Percentiles rank a stretch among this genome's conserved stretches.
These are phyloP conservation scores for Sporothrix euskadiensis DNA, from an alignment of 2,329 filamentous ascomycete genomes.

Conservation along the genomic window DNA sequence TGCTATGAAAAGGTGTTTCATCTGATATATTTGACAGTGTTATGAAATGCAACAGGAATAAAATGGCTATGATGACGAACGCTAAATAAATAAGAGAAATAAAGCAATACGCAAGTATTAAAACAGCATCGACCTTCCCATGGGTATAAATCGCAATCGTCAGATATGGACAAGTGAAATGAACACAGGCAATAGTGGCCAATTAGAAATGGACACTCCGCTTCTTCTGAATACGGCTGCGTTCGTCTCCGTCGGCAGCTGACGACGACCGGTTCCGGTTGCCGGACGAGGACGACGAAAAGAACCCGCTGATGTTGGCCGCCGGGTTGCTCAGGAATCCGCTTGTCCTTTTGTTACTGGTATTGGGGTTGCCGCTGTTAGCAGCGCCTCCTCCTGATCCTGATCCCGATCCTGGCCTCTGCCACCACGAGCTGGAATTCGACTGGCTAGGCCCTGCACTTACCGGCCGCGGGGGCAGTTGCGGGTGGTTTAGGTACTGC, in stretches of 20 bases:
- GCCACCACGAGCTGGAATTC: conserved; percentile 36
- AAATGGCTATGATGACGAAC: neutral
- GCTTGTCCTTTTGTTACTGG: conserved; percentile 10
- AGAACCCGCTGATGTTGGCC: conserved; percentile 35
- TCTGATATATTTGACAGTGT: neutral
- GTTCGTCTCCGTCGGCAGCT: conserved; percentile 32
- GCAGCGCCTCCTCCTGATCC: conserved; percentile 30
- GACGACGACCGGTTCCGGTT: conserved; percentile 31
- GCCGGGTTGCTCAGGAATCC: conserved; percentile 31
- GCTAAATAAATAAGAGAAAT: neutral
- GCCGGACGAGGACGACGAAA: conserved; percentile 26
- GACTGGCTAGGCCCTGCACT: conserved; percentile 46
- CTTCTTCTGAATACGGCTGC: conserved; percentile 40
- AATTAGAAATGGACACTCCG: conserved; percentile 39
- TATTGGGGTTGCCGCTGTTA: conserved; percentile 9
- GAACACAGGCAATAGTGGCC: neutral
- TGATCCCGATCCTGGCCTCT: conserved; percentile 32
- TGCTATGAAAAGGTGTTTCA: neutral
- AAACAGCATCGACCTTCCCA: neutral
- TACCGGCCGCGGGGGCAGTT: conserved; percentile 48
- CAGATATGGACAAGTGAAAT: neutral
- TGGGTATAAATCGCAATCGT: conserved; percentile 4
- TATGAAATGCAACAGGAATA: neutral
- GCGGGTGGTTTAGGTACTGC: neutral
- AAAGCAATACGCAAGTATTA: neutral